Evolutionary conservation across 352 stramenopile genomes (phyloP).

Genomic region (Globisporangium viniferum): DNA sequence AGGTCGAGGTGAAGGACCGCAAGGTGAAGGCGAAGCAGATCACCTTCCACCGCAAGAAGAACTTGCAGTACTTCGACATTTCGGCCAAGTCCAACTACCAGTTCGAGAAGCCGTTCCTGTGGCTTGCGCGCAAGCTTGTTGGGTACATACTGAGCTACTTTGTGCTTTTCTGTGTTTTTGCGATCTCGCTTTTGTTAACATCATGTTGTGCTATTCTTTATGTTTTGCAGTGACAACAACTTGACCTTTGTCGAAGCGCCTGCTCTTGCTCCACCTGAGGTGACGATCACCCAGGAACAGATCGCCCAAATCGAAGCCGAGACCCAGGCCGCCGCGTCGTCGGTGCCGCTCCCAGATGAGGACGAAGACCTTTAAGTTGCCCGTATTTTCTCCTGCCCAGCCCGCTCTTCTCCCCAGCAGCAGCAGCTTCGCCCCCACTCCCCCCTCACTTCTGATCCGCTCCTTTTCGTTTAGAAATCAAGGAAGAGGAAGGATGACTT

Average conservation of each 20-base stretch:
- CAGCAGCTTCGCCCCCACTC: not conserved
- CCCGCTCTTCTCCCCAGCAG: not conserved
- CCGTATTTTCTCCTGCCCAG: conserved; percentile 17
- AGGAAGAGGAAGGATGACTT: conserved; percentile 20
- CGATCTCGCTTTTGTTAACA: not conserved
- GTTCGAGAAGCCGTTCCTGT: conserved; percentile 99
- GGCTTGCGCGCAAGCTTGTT: conserved; percentile 98
- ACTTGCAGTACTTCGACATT: conserved; percentile 99
- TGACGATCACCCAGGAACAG: conserved; percentile 93
- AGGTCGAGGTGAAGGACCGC: conserved; percentile 99
- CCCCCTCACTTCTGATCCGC: conserved; percentile 1
- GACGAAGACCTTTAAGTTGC: conserved; percentile 95
- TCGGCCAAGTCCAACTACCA: conserved; percentile 99
- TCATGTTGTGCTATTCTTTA: conserved; percentile 10
- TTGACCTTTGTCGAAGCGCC: conserved; percentile 98
- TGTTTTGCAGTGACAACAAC: conserved; percentile 90
- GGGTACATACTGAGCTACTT: conserved; percentile 52
- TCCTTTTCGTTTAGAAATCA: conserved; percentile 28
- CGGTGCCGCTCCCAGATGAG: conserved; percentile 95
- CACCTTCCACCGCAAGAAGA: conserved; percentile 99
- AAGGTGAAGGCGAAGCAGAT: conserved; percentile 99
- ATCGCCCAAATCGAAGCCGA: conserved; percentile 92
- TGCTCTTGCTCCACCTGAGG: conserved; percentile 95
- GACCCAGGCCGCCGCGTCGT: conserved; percentile 85
- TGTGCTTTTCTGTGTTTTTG: not conserved